Evolutionary conservation across 805 yeast genomes (phyloP), one percentile per base, ranked within the genome.

Genomic region (Ogataea zsoltii): DNA sequence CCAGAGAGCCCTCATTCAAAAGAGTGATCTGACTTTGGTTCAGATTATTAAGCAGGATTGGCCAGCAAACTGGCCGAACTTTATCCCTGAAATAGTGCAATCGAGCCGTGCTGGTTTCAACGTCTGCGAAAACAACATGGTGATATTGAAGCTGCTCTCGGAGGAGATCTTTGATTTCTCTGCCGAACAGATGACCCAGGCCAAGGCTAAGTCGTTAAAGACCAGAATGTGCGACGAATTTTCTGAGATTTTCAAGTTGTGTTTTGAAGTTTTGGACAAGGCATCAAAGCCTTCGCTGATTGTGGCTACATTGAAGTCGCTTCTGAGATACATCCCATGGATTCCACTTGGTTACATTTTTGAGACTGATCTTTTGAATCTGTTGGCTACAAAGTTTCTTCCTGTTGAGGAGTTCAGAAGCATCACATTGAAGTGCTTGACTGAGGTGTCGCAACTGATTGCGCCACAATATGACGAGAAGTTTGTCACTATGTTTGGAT

Each of bases 61-160:
- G 99, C 99, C 99, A 28, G 88, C 84, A 57, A 87, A 91, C 65
- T 94, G 99, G 99, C 98, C 98, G 15, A 87, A 85, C 58, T 94
- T 94, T 60, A 86, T 94, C 41, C 96, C 97, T 14, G 99, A 94
- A 65, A 79, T 94, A 45, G 94, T 92, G 38, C 79, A 77, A 49
- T 84, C 96, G 53, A 83, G 95, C 37, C 80, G 88, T 52, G 81
- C 92, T 12, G 84, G 94, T 17, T 81, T 87, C 66, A 92, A 90
- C 60, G 97, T 94, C 42, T 94, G 99, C 71, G 99, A 94, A 68
- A 94, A 94, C 71, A 94, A 94, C 69, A 92, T 94, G 98, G 82
- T 83, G 50, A 91, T 94, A 48, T 76, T 94, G 63, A 86, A 85
- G 58, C 74, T 94, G 53, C 76, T 94, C 56, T 84, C 95, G 42